Evolutionary conservation across 2,329 filamentous ascomycete species (phyloP).

Genomic region (Coniochaeta sp.): DNA sequence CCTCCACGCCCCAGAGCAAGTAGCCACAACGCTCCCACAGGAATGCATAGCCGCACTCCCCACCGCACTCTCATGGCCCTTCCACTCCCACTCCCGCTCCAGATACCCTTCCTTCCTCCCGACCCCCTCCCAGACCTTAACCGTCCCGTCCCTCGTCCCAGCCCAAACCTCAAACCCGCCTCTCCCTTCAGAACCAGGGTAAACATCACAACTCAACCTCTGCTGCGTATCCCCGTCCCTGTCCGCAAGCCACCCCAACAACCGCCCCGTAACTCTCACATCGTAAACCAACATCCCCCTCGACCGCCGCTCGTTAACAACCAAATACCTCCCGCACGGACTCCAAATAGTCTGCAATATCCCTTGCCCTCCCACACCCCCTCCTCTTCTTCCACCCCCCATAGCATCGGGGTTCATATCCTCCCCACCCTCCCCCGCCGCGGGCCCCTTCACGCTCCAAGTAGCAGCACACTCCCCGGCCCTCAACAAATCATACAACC

Average conservation of each 20-base stretch:
- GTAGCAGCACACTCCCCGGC: constrained; percentile 47
- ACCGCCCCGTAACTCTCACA: constrained; percentile 48
- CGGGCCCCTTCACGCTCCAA: constrained; percentile 51
- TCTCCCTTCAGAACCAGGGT: constrained; percentile 25
- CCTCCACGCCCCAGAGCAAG: constrained; percentile 49
- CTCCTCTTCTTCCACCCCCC: constrained; percentile 29
- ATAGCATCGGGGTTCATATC: background rate
- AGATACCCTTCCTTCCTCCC: constrained; percentile 38
- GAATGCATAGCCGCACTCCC: constrained; percentile 43
- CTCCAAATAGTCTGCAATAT: constrained; percentile 57
- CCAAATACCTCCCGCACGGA: constrained; percentile 54
- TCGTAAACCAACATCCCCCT: constrained; percentile 54
- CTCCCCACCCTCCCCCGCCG: constrained; percentile 33
- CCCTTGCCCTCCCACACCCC: constrained; percentile 59
- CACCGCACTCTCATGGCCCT: constrained; percentile 38
- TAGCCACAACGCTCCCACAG: constrained; percentile 49
- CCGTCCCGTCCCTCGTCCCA: constrained; percentile 44
- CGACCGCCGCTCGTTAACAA: constrained; percentile 54
- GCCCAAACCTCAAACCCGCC: constrained; percentile 57
- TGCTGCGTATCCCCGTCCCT: constrained; percentile 47
- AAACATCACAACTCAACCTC: constrained; percentile 48
- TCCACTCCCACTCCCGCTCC: constrained; percentile 42
- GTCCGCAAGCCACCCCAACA: constrained; percentile 48
- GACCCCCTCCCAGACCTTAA: constrained; percentile 53
- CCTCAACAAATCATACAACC: constrained; percentile 54